A percentile compares a stretch with the other conserved stretches of the same genome.
phyloP scores from a whole-genome alignment of 768 basidiomycete species.

The Boletus rex-veris region DNA sequence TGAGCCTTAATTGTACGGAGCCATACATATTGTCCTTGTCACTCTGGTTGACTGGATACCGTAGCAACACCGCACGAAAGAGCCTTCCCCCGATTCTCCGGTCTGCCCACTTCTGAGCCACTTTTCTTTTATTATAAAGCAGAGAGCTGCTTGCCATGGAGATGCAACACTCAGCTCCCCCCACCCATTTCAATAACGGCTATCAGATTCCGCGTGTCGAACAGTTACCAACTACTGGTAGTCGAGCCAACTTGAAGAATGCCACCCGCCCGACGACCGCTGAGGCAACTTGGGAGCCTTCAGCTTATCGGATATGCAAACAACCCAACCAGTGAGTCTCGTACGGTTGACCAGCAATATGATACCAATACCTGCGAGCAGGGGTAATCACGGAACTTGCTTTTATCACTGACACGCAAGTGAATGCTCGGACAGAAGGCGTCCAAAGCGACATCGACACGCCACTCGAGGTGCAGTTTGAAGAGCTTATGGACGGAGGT shows the following conservation, averaged over 20 bases:
- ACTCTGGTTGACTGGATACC: constrained; percentile 5
- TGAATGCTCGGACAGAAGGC: background rate
- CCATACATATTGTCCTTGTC: constrained; percentile 10
- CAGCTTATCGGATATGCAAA: constrained; percentile 20
- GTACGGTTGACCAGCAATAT: background rate
- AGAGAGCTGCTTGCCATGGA: background rate
- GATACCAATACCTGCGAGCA: constrained; percentile 1
- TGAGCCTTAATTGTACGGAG: background rate
- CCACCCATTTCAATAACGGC: background rate
- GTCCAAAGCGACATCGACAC: background rate
- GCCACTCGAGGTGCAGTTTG: constrained; percentile 23
- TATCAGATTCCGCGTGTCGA: background rate
- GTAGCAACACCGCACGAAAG: background rate
- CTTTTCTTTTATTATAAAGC: constrained; percentile 11
- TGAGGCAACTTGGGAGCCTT: constrained; percentile 17
- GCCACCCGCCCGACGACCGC: constrained; percentile 20
- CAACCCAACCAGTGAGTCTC: constrained; percentile 24
- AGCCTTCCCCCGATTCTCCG: background rate
- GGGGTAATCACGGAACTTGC: constrained; percentile 28
- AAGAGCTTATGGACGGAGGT: constrained; percentile 30
- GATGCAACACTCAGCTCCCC: background rate
- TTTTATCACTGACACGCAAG: constrained; percentile 17
- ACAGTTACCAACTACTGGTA: background rate
- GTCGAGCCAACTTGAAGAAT: constrained; percentile 2
- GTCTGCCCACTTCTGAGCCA: background rate